Evolutionary conservation across 2,329 filamentous ascomycete genomes (phyloP).

Genomic region (Aspergillus glaucus): DNA sequence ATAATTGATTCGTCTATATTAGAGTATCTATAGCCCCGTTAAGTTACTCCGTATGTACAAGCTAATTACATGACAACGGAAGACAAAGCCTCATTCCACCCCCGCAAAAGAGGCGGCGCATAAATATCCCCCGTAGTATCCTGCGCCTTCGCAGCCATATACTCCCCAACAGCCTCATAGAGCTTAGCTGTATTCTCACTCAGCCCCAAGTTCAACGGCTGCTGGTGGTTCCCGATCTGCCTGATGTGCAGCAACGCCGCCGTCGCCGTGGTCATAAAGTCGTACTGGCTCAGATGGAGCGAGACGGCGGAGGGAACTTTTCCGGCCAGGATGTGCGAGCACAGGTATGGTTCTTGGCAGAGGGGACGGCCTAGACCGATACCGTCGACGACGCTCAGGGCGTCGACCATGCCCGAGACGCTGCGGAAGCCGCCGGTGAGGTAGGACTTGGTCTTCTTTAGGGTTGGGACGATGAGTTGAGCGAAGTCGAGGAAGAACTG

Average conservation of each 20-base stretch:
- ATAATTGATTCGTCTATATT: too few species aligned
- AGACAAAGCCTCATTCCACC: background rate
- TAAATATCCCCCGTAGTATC: background rate
- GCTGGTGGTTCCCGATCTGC: slow-evolving; percentile 17
- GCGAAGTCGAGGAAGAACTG: slow-evolving; percentile 58
- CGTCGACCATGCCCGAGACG: slow-evolving; percentile 52
- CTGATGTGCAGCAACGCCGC: slow-evolving; percentile 15
- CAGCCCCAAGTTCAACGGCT: slow-evolving; percentile 16
- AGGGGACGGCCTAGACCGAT: slow-evolving; percentile 52
- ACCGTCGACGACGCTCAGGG: slow-evolving; percentile 52
- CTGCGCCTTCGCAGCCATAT: background rate
- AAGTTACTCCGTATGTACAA: background rate
- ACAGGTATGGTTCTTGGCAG: slow-evolving; percentile 42
- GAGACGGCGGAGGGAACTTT: slow-evolving; percentile 27
- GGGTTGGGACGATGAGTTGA: slow-evolving; percentile 43
- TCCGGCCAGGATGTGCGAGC: slow-evolving; percentile 20
- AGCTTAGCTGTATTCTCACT: background rate
- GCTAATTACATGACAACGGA: background rate
- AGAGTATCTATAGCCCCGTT: background rate
- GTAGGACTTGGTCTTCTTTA: slow-evolving; percentile 50
- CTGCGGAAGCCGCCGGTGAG: slow-evolving; percentile 55
- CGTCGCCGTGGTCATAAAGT: slow-evolving; percentile 65
- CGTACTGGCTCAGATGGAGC: slow-evolving; percentile 83
- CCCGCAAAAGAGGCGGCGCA: background rate
- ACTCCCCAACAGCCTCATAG: background rate